Percentiles rank a stretch among this genome's conserved stretches.
These are phyloP conservation scores for Moelleriella libera DNA, from an alignment of 2,329 filamentous ascomycete species.

Conservation along the genomic window DNA sequence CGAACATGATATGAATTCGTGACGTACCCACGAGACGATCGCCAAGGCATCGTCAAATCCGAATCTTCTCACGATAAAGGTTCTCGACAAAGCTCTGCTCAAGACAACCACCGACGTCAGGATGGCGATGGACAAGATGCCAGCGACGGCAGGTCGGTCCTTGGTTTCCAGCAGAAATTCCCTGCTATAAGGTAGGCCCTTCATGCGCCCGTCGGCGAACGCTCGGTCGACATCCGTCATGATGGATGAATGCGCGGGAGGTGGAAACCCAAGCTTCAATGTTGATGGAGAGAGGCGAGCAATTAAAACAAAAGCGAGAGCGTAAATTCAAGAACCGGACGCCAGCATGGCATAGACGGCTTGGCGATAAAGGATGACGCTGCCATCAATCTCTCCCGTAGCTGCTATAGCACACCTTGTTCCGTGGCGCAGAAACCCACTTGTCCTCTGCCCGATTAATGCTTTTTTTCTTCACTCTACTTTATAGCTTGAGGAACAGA, in stretches of 20 bases:
- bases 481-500: too few species aligned
- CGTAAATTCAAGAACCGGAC: neutral
- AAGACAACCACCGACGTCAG: slow-evolving; percentile 20
- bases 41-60: slow-evolving; percentile 24
- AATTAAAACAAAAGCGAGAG: neutral
- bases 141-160: slow-evolving; percentile 22
- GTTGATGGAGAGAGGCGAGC: neutral
- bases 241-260: neutral
- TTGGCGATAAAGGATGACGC: neutral
- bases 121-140: slow-evolving; percentile 21
- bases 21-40: slow-evolving; percentile 18
- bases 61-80: slow-evolving; percentile 20
- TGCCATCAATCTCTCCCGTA: neutral
- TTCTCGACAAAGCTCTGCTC: slow-evolving; percentile 18
- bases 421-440: neutral
- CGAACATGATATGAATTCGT: neutral
- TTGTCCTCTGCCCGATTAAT: neutral
- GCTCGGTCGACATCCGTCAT: slow-evolving; percentile 16
- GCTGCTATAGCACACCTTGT: neutral
- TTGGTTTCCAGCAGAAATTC: slow-evolving; percentile 19
- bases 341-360: neutral
- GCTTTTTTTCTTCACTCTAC: neutral
- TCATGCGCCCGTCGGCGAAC: slow-evolving; percentile 20
- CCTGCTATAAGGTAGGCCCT: slow-evolving; percentile 15
- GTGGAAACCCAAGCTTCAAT: neutral